Evolutionary conservation across 2,329 filamentous ascomycete species (phyloP).

Genomic region (Pezicula radicicola): DNA sequence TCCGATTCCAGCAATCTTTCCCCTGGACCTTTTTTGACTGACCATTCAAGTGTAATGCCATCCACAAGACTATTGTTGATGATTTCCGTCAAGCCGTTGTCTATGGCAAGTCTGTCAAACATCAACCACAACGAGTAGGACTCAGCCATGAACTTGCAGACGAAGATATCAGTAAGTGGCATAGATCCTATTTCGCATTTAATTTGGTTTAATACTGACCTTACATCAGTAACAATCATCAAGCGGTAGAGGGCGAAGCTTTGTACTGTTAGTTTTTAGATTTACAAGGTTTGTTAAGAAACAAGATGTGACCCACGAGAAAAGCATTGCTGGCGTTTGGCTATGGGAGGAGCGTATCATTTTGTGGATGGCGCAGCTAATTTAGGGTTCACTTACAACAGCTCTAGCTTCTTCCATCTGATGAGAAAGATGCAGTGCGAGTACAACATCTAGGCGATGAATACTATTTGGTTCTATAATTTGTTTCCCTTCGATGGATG

Average conservation of each 20-base stretch:
- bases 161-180: conserved; percentile 73
- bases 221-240: conserved; percentile 57
- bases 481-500: too few species aligned
- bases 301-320: neutral
- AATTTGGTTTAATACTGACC: conserved; percentile 8
- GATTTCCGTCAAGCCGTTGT: conserved; percentile 95
- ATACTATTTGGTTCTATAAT: too few species aligned
- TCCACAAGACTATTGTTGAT: conserved; percentile 93
- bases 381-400: too few species aligned
- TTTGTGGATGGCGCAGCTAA: too few species aligned
- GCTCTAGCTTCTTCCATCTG: too few species aligned
- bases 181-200: neutral
- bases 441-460: too few species aligned
- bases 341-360: too few species aligned
- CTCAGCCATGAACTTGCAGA: conserved; percentile 88
- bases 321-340: neutral
- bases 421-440: too few species aligned
- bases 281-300: neutral
- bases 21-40: conserved; percentile 8
- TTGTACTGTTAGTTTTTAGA: neutral
- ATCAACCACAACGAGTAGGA: conserved; percentile 95
- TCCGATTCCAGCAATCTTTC: conserved; percentile 2
- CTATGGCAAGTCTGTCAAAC: conserved; percentile 97
- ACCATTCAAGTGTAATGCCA: conserved; percentile 79
- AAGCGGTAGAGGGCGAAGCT: conserved; percentile 49